phyloP scores from a whole-genome alignment of 116 monocot species.

The Zostera marina region DNA sequence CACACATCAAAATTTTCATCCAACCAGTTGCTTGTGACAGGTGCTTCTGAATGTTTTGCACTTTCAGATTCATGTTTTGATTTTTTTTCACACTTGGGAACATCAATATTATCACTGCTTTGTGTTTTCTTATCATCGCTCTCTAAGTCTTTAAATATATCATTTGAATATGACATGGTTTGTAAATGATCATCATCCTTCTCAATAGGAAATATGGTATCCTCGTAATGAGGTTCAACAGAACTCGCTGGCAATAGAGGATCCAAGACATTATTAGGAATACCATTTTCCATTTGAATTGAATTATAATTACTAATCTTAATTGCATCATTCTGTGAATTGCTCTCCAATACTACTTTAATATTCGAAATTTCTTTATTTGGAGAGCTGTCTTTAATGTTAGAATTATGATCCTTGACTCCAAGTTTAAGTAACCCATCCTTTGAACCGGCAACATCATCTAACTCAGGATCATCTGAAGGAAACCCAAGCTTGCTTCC shows the following conservation, averaged over 20 bases:
- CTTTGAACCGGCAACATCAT: not conserved
- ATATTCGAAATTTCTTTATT: not conserved
- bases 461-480: not conserved
- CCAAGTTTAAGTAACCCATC: not conserved
- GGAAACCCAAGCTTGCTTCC: not conserved
- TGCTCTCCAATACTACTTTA: not conserved
- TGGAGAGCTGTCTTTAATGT: not conserved
- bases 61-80: not conserved
- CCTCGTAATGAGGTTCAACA: no score
- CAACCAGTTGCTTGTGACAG: conserved; percentile 22
- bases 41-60: not conserved
- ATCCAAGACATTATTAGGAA: not conserved
- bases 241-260: not conserved
- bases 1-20: conserved; percentile 46
- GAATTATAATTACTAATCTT: not conserved
- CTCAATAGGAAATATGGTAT: not conserved
- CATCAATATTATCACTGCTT: not conserved
- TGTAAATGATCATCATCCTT: not conserved
- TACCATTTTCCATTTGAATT: not conserved
- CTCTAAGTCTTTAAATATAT: not conserved
- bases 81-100: not conserved
- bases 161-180: not conserved
- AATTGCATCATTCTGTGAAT: not conserved
- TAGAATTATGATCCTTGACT: not conserved
- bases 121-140: not conserved